These are phyloP conservation scores for Teunomyces gatunensis DNA, from an alignment of 805 yeast genomes.

Conservation along the genomic window DNA sequence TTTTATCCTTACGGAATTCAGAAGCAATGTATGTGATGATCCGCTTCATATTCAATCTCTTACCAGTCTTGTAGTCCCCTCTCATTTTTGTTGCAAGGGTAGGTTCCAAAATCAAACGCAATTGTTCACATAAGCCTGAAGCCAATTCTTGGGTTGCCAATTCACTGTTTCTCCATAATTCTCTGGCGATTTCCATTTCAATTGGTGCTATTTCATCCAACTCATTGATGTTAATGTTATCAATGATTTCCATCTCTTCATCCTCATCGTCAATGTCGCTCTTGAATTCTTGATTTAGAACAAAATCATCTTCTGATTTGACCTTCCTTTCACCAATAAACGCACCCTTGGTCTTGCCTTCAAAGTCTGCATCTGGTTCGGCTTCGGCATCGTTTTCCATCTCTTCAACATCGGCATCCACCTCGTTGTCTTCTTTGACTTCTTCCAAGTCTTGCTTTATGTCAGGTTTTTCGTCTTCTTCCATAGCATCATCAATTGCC, in stretches of 20 bases:
- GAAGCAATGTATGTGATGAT: slow-evolving; percentile 98
- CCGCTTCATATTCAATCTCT: slow-evolving; percentile 93
- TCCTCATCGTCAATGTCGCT: slow-evolving; percentile 17
- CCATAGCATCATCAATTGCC: slow-evolving; percentile 72
- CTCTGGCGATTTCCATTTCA: slow-evolving; percentile 63
- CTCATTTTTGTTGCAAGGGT: slow-evolving; percentile 90
- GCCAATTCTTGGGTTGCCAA: slow-evolving; percentile 84
- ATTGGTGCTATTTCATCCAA: slow-evolving; percentile 41
- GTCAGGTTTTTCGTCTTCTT: slow-evolving; percentile 6
- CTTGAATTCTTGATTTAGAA: slow-evolving; percentile 18
- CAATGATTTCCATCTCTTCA: slow-evolving; percentile 9
- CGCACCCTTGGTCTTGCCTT: slow-evolving; percentile 50
- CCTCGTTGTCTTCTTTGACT: slow-evolving; percentile 19
- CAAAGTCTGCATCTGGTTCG: slow-evolving; percentile 43
- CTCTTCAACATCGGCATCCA: slow-evolving; percentile 23
- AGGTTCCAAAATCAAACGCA: slow-evolving; percentile 90
- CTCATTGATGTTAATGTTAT: slow-evolving; percentile 8
- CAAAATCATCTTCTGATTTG: slow-evolving; percentile 27
- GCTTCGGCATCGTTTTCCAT: slow-evolving; percentile 29
- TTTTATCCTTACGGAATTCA: slow-evolving; percentile 94
- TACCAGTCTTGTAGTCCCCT: slow-evolving; percentile 97
- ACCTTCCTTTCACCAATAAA: slow-evolving; percentile 46
- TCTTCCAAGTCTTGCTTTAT: slow-evolving; percentile 13
- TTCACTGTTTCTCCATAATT: slow-evolving; percentile 81
- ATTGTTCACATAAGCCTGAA: slow-evolving; percentile 85